Evolutionary conservation across 192 early-diverging fungal genomes (phyloP).

Genomic region (Backusella liffmaniae): DNA sequence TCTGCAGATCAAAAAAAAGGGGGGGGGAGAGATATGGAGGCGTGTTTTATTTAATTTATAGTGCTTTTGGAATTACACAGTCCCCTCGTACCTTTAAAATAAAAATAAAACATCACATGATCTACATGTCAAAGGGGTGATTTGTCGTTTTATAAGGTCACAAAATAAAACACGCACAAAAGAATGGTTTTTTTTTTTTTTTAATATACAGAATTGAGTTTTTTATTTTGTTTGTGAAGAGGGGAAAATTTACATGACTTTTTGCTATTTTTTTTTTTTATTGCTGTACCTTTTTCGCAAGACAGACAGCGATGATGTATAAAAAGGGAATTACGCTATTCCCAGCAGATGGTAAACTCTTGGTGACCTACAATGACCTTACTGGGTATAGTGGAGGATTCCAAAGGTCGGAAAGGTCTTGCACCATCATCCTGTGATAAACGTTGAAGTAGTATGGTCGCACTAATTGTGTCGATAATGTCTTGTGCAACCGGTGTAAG

Average conservation of each 20-base stretch:
- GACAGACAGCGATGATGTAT: background rate
- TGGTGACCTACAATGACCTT: slow-evolving; percentile 30
- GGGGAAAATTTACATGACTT: background rate
- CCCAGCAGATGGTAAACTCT: slow-evolving; percentile 29
- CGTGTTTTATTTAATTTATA: slow-evolving; percentile 4
- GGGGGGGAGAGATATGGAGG: background rate
- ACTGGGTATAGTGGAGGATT: slow-evolving; percentile 24
- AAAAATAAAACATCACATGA: slow-evolving; percentile 1
- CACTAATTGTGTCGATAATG: slow-evolving; percentile 32
- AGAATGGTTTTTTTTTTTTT: background rate
- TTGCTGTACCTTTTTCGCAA: background rate
- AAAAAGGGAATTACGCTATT: background rate
- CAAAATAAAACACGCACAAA: background rate
- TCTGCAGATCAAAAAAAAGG: background rate
- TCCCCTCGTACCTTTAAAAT: background rate
- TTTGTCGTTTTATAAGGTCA: background rate
- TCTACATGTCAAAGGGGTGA: slow-evolving; percentile 6
- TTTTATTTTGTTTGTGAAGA: background rate
- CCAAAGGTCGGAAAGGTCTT: slow-evolving; percentile 34
- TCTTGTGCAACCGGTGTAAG: slow-evolving; percentile 21
- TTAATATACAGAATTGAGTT: background rate
- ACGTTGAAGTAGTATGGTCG: slow-evolving; percentile 39
- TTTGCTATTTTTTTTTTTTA: background rate
- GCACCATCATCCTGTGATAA: slow-evolving; percentile 50
- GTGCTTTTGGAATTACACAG: background rate